Conservation (phyloP, 106 monocot genomes). For the Agapanthus africanus region DNA sequence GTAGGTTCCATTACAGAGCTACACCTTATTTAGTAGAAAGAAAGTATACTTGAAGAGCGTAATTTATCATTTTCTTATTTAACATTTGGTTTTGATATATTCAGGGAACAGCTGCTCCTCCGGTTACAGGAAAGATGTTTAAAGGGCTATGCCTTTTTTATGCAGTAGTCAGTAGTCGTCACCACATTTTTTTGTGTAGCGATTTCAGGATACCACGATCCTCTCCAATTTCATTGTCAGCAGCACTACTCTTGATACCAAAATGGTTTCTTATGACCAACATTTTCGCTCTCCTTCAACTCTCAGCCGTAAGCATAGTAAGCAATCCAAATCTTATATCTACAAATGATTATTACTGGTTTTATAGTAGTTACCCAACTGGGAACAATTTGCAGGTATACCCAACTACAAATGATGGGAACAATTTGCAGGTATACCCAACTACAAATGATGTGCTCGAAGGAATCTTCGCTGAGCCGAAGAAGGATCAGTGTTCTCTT, state of each 20-base stretch:
- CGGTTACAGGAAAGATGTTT: slow-evolving; percentile 93
- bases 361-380: too few relatives aligned
- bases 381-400: too few relatives aligned
- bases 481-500: slow-evolving; percentile 44
- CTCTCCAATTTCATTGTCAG: slow-evolving; percentile 47
- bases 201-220: slow-evolving; percentile 63
- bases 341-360: too few relatives aligned
- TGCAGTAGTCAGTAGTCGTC: slow-evolving; percentile 40
- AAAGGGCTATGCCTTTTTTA: slow-evolving; percentile 87
- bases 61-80: too few relatives aligned
- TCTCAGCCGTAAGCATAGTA: slow-evolving; percentile 76
- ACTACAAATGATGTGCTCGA: slow-evolving; percentile 83
- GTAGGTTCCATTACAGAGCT: too few relatives aligned
- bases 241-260: slow-evolving; percentile 31
- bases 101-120: slow-evolving; percentile 68
- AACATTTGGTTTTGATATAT: too few relatives aligned
- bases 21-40: too few relatives aligned
- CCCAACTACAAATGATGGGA: too few relatives aligned
- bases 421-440: slow-evolving; percentile 50
- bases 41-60: too few relatives aligned
- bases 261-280: slow-evolving; percentile 58
- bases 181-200: slow-evolving; percentile 71
- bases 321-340: neutral
- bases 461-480: slow-evolving; percentile 49
- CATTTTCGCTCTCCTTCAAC: slow-evolving; percentile 65